Conservation (phyloP, 768 basidiomycete species). For the Leccinum incarnatum region DNA sequence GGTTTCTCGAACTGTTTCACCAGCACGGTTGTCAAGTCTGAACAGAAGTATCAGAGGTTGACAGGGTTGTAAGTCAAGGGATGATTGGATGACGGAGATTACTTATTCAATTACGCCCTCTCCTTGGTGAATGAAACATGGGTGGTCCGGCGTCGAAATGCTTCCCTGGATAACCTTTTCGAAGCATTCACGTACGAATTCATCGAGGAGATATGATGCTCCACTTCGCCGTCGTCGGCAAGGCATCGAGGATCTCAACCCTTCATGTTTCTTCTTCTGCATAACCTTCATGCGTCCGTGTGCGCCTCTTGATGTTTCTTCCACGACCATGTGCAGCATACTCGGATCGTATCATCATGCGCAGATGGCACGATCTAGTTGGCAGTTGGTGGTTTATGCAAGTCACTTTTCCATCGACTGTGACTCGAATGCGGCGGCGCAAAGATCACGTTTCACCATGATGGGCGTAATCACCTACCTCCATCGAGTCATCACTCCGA, state of each 20-base stretch:
- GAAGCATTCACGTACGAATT: background rate
- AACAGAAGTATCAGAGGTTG: background rate
- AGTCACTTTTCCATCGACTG: background rate
- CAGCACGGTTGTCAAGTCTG: background rate
- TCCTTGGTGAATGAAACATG: background rate
- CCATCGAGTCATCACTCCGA: background rate
- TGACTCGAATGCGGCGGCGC: background rate
- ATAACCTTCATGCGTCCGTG: background rate
- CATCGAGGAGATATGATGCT: background rate
- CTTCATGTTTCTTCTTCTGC: conserved; percentile 3
- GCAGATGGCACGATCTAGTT: background rate
- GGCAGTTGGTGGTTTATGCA: background rate
- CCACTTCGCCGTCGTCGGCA: background rate
- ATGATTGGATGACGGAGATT: background rate
- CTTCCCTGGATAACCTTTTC: background rate
- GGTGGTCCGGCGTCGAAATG: background rate
- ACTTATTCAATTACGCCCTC: background rate
- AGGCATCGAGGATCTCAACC: background rate
- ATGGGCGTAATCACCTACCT: background rate
- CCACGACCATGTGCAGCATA: background rate
- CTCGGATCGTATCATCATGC: background rate
- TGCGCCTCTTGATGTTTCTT: background rate
- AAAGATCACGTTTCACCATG: background rate
- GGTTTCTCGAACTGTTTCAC: background rate
- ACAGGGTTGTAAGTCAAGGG: background rate